Percentiles rank a stretch among this genome's conserved stretches.
Evolutionary conservation across 805 yeast genomes (phyloP).

Genomic region (Lipomyces japonicus): DNA sequence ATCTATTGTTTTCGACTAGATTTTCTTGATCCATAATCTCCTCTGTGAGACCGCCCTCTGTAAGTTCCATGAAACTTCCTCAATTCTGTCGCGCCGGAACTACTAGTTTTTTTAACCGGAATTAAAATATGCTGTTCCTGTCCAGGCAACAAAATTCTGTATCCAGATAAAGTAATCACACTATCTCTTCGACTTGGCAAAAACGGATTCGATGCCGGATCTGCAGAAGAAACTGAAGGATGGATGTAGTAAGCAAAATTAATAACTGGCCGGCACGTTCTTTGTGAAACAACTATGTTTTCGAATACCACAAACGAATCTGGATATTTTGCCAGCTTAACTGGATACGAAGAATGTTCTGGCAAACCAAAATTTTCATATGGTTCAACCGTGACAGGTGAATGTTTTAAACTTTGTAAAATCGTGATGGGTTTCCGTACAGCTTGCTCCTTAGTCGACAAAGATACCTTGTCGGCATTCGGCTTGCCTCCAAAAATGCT

Average conservation of each 20-base stretch:
- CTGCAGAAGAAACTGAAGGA: constrained; percentile 26
- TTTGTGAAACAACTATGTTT: background rate
- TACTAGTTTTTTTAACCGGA: no score
- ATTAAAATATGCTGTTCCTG: constrained; percentile 18
- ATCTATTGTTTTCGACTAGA: background rate
- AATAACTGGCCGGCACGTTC: constrained; percentile 6
- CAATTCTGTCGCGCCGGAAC: no score
- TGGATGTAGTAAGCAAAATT: constrained; percentile 21
- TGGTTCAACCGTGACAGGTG: background rate
- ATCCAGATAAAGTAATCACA: constrained; percentile 16
- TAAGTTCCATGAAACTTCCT: no score
- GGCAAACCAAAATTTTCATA: background rate
- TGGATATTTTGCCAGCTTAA: background rate
- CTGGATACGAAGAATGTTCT: background rate
- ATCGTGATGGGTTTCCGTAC: background rate
- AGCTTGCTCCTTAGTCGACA: background rate
- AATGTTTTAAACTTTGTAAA: background rate
- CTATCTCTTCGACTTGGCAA: constrained; percentile 23
- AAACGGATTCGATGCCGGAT: constrained; percentile 27
- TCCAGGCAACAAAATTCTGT: constrained; percentile 26
- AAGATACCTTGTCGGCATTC: background rate
- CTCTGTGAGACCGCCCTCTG: background rate
- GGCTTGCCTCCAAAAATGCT: background rate
- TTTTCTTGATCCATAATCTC: background rate
- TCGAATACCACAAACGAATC: background rate